Percentiles rank a stretch among this genome's conserved stretches.
Evolutionary conservation across 2,329 filamentous ascomycete genomes (phyloP).

Genomic region (Eutypella sp.): DNA sequence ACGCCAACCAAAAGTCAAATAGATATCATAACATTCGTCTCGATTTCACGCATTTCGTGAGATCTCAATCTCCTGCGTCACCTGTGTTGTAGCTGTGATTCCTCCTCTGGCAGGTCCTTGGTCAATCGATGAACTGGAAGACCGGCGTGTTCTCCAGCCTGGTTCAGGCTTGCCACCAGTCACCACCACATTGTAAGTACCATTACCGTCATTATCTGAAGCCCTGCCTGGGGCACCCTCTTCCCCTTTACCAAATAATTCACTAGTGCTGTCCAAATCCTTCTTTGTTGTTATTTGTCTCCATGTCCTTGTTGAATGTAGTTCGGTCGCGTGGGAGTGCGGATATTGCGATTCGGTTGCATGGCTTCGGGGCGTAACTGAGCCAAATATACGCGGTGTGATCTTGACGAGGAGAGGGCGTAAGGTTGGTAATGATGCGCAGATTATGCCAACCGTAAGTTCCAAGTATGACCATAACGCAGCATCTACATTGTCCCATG

Average conservation of each 20-base stretch:
- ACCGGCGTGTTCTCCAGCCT: background rate
- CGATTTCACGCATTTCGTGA: background rate
- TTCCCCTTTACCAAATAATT: background rate
- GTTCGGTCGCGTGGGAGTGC: background rate
- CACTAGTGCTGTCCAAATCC: background rate
- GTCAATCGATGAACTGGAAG: background rate
- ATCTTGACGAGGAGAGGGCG: background rate
- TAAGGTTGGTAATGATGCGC: background rate
- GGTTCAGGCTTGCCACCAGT: background rate
- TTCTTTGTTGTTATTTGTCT: background rate
- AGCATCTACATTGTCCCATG: slow-evolving; percentile 2
- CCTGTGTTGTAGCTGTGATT: background rate
- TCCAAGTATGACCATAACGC: background rate
- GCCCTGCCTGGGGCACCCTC: background rate
- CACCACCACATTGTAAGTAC: background rate
- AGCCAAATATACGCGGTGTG: background rate
- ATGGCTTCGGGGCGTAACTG: background rate
- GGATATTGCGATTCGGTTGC: background rate
- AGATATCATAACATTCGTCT: background rate
- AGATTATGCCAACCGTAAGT: background rate
- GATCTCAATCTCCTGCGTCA: background rate
- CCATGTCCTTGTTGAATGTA: background rate
- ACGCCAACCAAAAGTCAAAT: too few species aligned
- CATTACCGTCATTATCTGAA: background rate
- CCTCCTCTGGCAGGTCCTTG: background rate